Base-by-base conservation (phyloP, 2,329 filamentous ascomycete genomes). In the Cladosporium sp. region DNA sequence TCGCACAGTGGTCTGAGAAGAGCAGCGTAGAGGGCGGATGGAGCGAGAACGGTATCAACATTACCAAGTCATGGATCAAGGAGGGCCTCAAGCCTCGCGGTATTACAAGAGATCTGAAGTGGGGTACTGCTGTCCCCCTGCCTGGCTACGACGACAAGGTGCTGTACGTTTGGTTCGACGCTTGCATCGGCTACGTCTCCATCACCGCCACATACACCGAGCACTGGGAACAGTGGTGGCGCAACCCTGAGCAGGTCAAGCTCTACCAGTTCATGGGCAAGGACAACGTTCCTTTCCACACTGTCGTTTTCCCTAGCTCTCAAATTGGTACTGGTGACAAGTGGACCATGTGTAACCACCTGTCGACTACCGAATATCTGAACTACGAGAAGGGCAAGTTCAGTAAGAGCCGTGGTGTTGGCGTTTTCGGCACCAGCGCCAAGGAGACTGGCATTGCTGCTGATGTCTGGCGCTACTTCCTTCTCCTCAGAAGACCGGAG, bases 221-320 rank as follows among this genome's bases (percentile, higher is more conserved):
- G 39, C 79, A 95, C 56, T 96, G 91, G 91, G 84, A 95, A 73
- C 80, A 88, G 64, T 96, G 91, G 91, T 96, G 91, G 91, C 84
- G 86, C 65, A 86, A 95, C 68, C 89, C 89, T 0, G 85, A 95
- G 39, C 79, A 95, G 29, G 90, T 96, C 42, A 81, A 86, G 64
- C 80, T 96, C 11, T 96, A 93, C 70, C 91, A 96, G 73, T 95
- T 96, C 77, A 88, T 96, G 82, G 91, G 91, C 72, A 96, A 96
- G 69, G 88, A 92, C 68, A 91, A 92, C 59, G 87, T 89, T 13
- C 83, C 83, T 6, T 93, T 92, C 76, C 90, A 96, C 73, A 88
- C 86, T 39, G 88, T 96, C 63, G 90, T 95, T 65, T 96, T 95
- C 77, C 92, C 92, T 1, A 88, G 82, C 24, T 90, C 85, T 37